Evolutionary conservation across 768 basidiomycete genomes (phyloP), one percentile per base, ranked within the genome.

Genomic region (Cyclocybe cylindracea): DNA sequence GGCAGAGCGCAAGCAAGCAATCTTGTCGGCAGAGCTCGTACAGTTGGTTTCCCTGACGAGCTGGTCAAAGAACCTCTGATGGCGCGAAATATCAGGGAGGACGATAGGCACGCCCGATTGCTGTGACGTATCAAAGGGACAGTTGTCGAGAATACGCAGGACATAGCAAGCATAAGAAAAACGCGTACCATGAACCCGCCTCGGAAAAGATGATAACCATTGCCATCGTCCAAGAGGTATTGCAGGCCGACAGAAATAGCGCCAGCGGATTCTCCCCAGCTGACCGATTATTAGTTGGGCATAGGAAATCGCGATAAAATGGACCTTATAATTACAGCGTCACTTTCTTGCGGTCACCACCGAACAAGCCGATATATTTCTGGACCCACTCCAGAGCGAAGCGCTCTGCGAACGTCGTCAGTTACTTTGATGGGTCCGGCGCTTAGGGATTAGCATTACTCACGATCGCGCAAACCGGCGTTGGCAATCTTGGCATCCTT

Each of bases 371-470:
- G 51, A 83, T 80, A 58, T 84, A 71, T 46, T 77, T 69, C 46
- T 82, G 76, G 0, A 83, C 71, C 82, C 83, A 84, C 53, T 75
- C 61, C 11, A 85, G 59, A 1, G 77, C 80, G 14, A 75, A 66
- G 19, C 74, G 69, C 58, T 77, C 74, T 82, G 24, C 29, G 33
- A 16, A 14, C 14, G 8, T 41, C n/a, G 6, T 13, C 39, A 33
- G 10, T 13, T n/a, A 41, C 36, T 4, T 3, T 39, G 38, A 24
- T 10, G 4, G 42, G 0, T 5, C 19, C 41, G 24, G 7, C 24
- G 46, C n/a, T 9, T n/a, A 16, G 16, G 16, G 16, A 16, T 16
- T 16, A 16, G 16, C 16, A 35, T 10, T 9, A 70, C 75, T 58
- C 50, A 78, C 78, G 78, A 58, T 85, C 83, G 50, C 66, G 66